Percentiles rank a stretch among this genome's conserved stretches.
phyloP scores from a whole-genome alignment of 768 basidiomycete species.

The Boletus speciosus region DNA sequence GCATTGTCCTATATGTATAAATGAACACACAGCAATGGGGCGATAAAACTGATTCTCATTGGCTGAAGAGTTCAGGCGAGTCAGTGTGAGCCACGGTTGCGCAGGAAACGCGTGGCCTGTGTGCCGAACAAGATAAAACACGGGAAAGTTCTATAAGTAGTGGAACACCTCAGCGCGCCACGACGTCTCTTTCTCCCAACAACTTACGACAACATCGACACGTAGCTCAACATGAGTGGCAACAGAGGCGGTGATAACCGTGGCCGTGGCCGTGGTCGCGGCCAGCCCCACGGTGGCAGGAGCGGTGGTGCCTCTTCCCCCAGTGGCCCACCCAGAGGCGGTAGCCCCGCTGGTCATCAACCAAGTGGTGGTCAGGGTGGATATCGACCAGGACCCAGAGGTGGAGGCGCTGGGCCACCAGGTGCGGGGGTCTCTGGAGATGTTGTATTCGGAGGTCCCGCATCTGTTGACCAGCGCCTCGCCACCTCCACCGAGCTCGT shows the following conservation, averaged over 20 bases:
- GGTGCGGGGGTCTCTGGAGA: slow-evolving; percentile 3
- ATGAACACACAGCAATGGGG: not conserved
- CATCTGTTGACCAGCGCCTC: slow-evolving; percentile 36
- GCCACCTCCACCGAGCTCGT: slow-evolving; percentile 26
- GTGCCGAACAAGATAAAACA: not conserved
- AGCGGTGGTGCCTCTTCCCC: not conserved
- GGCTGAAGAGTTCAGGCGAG: not conserved
- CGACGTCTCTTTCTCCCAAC: not conserved
- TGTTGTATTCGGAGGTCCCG: slow-evolving; percentile 27
- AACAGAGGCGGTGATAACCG: slow-evolving; percentile 11
- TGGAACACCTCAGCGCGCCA: not conserved
- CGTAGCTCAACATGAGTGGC: slow-evolving; percentile 10
- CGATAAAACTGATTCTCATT: not conserved
- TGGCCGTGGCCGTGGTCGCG: slow-evolving; percentile 20
- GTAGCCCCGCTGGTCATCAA: slow-evolving; percentile 5
- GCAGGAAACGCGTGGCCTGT: not conserved
- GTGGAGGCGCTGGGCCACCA: slow-evolving; percentile 24
- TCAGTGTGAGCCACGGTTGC: not conserved
- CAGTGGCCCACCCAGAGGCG: not conserved
- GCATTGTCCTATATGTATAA: not conserved
- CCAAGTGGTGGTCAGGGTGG: slow-evolving; percentile 6
- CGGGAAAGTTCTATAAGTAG: slow-evolving; percentile 4
- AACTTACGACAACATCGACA: not conserved
- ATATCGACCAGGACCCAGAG: slow-evolving; percentile 18
- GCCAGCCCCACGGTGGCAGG: slow-evolving; percentile 5